Conservation (phyloP, 2,329 filamentous ascomycete genomes). For the Calonectria henricotiae region DNA sequence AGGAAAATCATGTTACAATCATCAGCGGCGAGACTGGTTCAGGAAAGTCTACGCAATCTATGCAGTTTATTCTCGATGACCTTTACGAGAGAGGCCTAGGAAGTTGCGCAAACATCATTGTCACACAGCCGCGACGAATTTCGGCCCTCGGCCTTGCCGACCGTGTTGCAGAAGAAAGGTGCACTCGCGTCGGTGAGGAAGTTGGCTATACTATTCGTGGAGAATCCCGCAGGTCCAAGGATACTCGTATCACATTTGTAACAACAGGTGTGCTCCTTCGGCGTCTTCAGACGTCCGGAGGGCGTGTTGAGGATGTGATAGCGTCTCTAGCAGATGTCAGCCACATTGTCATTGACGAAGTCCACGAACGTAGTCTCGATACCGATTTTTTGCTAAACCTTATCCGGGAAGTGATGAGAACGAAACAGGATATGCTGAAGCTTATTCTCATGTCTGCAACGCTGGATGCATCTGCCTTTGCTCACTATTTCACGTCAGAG, state of each 20-base stretch:
- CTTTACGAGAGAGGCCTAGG: constrained; percentile 85
- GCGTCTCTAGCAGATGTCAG: constrained; percentile 90
- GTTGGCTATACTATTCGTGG: constrained; percentile 94
- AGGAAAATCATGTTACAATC: constrained; percentile 89
- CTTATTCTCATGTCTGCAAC: constrained; percentile 97
- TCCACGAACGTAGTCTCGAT: constrained; percentile 95
- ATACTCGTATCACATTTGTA: constrained; percentile 94
- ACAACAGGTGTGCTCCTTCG: constrained; percentile 95
- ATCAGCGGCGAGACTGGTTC: constrained; percentile 98
- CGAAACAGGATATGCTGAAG: constrained; percentile 85
- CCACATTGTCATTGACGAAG: constrained; percentile 96
- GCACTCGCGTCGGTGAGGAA: constrained; percentile 85
- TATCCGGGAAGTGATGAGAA: constrained; percentile 84
- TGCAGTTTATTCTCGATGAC: constrained; percentile 96
- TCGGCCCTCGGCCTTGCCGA: constrained; percentile 95
- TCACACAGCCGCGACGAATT: constrained; percentile 95
- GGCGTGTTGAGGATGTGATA: constrained; percentile 83
- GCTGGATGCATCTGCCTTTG: constrained; percentile 89
- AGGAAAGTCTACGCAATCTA: constrained; percentile 96
- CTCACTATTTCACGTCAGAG: constrained; percentile 83
- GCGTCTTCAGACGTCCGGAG: constrained; percentile 91
- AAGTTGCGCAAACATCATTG: constrained; percentile 88
- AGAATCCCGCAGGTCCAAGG: constrained; percentile 81
- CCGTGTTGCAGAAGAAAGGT: constrained; percentile 93
- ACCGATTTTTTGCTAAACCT: constrained; percentile 95